Conservation (phyloP, 257 asterid species). For the Lycium barbarum region DNA sequence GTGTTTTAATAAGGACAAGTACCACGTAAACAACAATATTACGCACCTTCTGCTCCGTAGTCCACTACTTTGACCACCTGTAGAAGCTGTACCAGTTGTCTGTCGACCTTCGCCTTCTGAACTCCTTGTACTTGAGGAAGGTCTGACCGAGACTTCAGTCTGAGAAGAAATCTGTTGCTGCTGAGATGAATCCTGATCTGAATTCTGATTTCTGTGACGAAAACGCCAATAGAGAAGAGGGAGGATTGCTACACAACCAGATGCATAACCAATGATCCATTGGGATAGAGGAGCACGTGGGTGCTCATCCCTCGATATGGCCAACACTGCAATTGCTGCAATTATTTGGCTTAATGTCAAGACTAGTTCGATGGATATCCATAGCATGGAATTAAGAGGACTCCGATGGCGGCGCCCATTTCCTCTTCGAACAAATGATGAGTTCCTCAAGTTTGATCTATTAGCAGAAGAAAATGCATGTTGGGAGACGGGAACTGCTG, state of each 20-base stretch:
- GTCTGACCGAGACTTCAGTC: conserved; percentile 48
- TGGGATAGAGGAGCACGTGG: conserved; percentile 79
- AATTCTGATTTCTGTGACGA: conserved; percentile 67
- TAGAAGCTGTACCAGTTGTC: conserved; percentile 51
- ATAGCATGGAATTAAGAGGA: conserved; percentile 78
- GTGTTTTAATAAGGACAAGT: conserved; percentile 3
- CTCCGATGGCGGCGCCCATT: conserved; percentile 74
- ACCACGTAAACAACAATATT: background rate
- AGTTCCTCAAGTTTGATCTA: conserved; percentile 63
- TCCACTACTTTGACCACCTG: conserved; percentile 56
- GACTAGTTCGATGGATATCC: conserved; percentile 83
- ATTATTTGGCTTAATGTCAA: conserved; percentile 82
- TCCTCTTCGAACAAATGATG: conserved; percentile 71
- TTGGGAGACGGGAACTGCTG: conserved; percentile 56
- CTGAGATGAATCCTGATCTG: conserved; percentile 73
- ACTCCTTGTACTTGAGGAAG: conserved; percentile 57
- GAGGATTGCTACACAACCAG: conserved; percentile 83
- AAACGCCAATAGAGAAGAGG: conserved; percentile 95
- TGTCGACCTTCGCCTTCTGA: conserved; percentile 60
- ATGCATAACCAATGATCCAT: conserved; percentile 91
- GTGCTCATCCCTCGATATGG: conserved; percentile 75
- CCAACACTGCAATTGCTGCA: conserved; percentile 78
- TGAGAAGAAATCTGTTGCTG: conserved; percentile 57
- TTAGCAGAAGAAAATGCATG: conserved; percentile 58
- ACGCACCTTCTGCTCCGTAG: conserved; percentile 62